These are phyloP conservation scores for Toxoplasma gondii DNA, from an alignment of 169 alveolate species.

Conservation along the genomic window DNA sequence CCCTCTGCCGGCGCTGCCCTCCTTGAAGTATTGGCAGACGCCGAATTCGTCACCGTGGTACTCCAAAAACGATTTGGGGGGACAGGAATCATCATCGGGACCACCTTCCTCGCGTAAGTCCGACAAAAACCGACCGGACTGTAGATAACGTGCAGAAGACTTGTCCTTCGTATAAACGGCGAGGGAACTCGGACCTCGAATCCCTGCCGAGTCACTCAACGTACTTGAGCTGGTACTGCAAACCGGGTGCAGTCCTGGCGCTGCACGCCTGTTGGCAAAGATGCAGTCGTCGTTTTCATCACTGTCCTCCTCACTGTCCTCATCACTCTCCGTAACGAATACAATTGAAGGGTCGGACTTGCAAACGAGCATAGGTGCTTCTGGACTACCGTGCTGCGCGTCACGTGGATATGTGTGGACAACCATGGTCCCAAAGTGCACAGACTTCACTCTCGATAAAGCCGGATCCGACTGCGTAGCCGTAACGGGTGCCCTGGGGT, in stretches of 20 bases:
- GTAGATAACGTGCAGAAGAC: neutral
- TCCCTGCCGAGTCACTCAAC: neutral
- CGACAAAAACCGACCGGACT: neutral
- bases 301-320: neutral
- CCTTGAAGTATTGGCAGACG: neutral
- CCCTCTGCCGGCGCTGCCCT: neutral
- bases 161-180: too few species aligned
- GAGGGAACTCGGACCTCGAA: too few species aligned
- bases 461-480: neutral
- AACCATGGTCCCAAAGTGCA: neutral
- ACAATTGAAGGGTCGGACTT: neutral
- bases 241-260: neutral
- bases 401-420: constrained; percentile 2
- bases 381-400: neutral
- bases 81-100: neutral
- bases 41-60: constrained; percentile 7
- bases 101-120: neutral
- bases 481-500: neutral
- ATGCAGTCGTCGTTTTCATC: neutral
- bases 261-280: neutral
- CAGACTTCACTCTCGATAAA: neutral
- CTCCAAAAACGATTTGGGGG: neutral
- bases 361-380: neutral
- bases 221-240: neutral
- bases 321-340: neutral